phyloP scores from a whole-genome alignment of 1,284 basidiomycete genomes.

The Mycena citricolor region DNA sequence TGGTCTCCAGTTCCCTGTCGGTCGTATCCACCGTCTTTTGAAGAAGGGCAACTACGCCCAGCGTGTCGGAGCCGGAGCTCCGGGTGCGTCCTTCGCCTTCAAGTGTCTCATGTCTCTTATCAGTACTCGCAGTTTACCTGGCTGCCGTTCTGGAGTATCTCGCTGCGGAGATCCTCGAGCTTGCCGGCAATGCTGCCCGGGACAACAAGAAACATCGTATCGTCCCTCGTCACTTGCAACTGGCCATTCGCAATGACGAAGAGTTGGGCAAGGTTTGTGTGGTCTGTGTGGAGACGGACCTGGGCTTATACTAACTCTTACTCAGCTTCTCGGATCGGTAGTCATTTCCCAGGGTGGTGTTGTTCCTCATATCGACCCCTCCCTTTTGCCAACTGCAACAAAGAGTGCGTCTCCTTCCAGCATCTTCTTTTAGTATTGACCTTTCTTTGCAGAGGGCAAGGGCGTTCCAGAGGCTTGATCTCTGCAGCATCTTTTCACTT shows the following conservation, averaged over 20 bases:
- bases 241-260: slow-evolving; percentile 86
- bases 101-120: neutral
- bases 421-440: neutral
- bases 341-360: slow-evolving; percentile 93
- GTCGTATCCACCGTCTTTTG: slow-evolving; percentile 89
- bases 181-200: slow-evolving; percentile 80
- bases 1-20: slow-evolving; percentile 44
- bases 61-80: slow-evolving; percentile 78
- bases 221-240: slow-evolving; percentile 84
- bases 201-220: slow-evolving; percentile 88
- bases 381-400: slow-evolving; percentile 13
- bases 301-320: slow-evolving; percentile 38
- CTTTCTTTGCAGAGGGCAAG: slow-evolving; percentile 6
- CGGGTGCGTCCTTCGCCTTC: slow-evolving; percentile 42
- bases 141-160: slow-evolving; percentile 84
- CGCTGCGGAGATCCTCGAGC: slow-evolving; percentile 85
- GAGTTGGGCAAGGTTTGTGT: slow-evolving; percentile 43
- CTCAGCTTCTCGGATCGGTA: slow-evolving; percentile 79
- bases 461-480: too few relatives aligned
- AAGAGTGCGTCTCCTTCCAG: slow-evolving; percentile 1
- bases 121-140: slow-evolving; percentile 68
- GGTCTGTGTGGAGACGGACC: slow-evolving; percentile 22
- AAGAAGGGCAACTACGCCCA: slow-evolving; percentile 88
- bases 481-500: too few relatives aligned
- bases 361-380: slow-evolving; percentile 59